A percentile compares a stretch with the other conserved stretches of the same genome.
phyloP scores from a whole-genome alignment of 495 filamentous ascomycete species.

The Schizothecium vesticola region DNA sequence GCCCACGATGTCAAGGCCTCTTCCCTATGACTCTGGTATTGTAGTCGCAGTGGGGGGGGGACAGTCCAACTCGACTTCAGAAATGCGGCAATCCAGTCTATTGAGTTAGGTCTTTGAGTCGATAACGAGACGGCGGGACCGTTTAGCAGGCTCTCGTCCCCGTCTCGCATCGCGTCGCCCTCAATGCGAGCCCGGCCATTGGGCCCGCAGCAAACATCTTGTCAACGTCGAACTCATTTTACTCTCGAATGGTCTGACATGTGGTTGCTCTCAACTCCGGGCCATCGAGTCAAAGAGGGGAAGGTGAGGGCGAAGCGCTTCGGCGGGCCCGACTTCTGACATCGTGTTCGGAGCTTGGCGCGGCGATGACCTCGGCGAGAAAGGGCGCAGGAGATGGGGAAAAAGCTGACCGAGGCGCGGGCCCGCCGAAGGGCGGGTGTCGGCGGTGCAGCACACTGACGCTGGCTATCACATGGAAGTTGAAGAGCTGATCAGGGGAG shows the following conservation, averaged over 20 bases:
- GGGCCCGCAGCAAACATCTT: not conserved
- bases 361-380: not conserved
- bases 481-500: not conserved
- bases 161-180: not conserved
- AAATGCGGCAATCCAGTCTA: too few species aligned
- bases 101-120: not conserved
- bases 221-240: not conserved
- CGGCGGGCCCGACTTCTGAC: not conserved
- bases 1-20: too few species aligned
- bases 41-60: too few species aligned
- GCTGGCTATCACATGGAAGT: constrained; percentile 15
- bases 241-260: not conserved
- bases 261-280: not conserved
- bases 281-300: not conserved
- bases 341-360: not conserved
- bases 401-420: not conserved
- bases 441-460: not conserved
- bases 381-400: not conserved
- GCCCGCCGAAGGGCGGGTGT: not conserved
- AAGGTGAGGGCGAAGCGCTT: not conserved
- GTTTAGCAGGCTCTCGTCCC: too few species aligned
- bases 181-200: not conserved
- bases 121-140: too few species aligned
- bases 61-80: too few species aligned
- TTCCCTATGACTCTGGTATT: not conserved